Percentiles rank a stretch among this genome's conserved stretches.
phyloP scores from a whole-genome alignment of 148 eudicot genomes.

The Drosera capensis region DNA sequence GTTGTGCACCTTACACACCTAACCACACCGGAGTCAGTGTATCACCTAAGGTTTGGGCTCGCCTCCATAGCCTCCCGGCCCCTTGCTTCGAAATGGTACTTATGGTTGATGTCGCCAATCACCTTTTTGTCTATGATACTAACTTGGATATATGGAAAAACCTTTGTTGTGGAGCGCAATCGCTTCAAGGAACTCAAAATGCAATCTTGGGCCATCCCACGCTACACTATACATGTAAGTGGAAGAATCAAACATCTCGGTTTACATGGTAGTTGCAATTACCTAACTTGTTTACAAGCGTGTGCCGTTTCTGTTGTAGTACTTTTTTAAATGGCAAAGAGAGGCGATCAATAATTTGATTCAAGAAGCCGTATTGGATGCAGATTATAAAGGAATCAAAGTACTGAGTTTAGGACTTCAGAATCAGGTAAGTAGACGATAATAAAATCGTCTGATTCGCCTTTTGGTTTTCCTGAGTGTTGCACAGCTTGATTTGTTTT shows the following conservation, averaged over 20 bases:
- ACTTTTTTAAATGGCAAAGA: constrained; percentile 29
- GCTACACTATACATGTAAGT: constrained; percentile 29
- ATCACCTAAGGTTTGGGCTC: constrained; percentile 23
- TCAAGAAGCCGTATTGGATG: constrained; percentile 40
- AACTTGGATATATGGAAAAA: constrained; percentile 11
- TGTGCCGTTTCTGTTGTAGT: constrained; percentile 12
- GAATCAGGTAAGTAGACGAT: constrained; percentile 33
- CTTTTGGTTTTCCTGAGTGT: too few relatives aligned
- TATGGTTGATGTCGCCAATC: constrained; percentile 24
- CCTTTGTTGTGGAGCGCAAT: constrained; percentile 26
- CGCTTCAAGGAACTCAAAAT: constrained; percentile 23
- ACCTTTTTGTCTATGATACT: constrained; percentile 18
- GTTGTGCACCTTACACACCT: constrained; percentile 34
- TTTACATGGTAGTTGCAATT: neutral
- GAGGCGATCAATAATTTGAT: constrained; percentile 24
- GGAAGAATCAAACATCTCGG: neutral
- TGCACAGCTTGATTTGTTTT: too few relatives aligned
- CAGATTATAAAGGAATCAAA: constrained; percentile 29
- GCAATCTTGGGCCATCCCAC: constrained; percentile 39
- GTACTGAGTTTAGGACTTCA: constrained; percentile 45
- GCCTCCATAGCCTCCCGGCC: constrained; percentile 31
- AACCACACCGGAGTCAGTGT: constrained; percentile 25
- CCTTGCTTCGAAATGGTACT: constrained; percentile 10
- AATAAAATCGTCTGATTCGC: neutral
- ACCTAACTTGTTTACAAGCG: neutral